phyloP scores from a whole-genome alignment of 148 eudicot genomes.

The Dianthus caryophyllus region DNA sequence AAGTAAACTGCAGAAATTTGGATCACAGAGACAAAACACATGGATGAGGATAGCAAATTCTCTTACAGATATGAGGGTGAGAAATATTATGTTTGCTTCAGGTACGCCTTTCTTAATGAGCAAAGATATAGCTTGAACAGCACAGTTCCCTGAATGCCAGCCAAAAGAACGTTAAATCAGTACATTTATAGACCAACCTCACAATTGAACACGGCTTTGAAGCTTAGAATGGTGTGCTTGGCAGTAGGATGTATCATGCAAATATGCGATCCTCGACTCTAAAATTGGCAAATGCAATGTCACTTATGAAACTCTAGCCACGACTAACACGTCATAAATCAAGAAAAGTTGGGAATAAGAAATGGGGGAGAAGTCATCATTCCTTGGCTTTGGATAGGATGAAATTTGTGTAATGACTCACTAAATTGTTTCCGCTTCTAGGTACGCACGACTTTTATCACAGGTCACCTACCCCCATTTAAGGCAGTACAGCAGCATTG shows the following conservation, averaged over 20 bases:
- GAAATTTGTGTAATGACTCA: neutral
- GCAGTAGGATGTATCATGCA: neutral
- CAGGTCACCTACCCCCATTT: too few species aligned
- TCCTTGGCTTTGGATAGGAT: neutral
- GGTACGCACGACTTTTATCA: neutral
- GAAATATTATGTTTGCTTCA: constrained; percentile 89
- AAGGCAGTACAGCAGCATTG: too few species aligned
- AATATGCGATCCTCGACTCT: neutral
- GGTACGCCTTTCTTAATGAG: constrained; percentile 90
- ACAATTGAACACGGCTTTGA: neutral
- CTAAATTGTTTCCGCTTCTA: neutral
- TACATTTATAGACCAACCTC: neutral
- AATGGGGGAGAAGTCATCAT: neutral
- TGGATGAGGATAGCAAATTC: constrained; percentile 13
- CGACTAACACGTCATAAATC: neutral
- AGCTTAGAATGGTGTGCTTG: neutral
- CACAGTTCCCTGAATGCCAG: constrained; percentile 68
- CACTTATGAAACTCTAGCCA: neutral
- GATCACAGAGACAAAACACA: neutral
- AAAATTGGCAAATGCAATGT: neutral
- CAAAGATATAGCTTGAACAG: constrained; percentile 85
- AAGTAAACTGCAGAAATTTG: neutral
- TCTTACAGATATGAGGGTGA: constrained; percentile 91
- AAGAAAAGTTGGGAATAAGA: neutral
- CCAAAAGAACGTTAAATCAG: constrained; percentile 16